Conservation (phyloP, 179 eudicot genomes). For the Nepenthes alata region DNA sequence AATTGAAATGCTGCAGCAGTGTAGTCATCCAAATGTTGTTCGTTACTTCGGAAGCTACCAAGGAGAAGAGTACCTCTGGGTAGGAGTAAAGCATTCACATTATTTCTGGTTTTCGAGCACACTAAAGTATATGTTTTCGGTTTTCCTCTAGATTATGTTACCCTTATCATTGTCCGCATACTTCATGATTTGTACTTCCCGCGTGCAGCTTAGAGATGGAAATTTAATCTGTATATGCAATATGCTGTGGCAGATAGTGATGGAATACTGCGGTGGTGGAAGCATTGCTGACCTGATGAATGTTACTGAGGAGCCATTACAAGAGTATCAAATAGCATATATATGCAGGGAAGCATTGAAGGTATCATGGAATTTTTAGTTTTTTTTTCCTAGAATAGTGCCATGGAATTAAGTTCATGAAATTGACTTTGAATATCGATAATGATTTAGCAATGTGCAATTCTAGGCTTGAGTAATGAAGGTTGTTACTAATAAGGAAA, state of each 20-base stretch:
- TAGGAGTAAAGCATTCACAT: constrained; percentile 17
- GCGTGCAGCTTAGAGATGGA: not conserved
- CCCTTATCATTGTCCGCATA: not conserved
- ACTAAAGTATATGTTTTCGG: not conserved
- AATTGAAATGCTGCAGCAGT: constrained; percentile 99
- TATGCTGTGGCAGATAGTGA: constrained; percentile 67
- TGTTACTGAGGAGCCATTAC: constrained; percentile 77
- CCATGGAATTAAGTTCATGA: not conserved
- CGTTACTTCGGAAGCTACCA: constrained; percentile 98
- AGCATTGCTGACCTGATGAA: constrained; percentile 98
- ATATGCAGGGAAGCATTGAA: constrained; percentile 89
- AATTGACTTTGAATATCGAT: no score
- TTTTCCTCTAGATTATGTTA: not conserved
- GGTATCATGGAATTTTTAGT: constrained; percentile 25
- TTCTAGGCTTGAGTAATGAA: no score
- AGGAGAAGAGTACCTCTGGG: constrained; percentile 98
- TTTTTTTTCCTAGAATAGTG: not conserved
- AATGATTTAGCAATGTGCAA: no score
- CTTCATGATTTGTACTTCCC: not conserved
- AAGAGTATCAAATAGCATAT: constrained; percentile 82
- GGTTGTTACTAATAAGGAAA: no score
- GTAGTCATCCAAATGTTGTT: constrained; percentile 98
- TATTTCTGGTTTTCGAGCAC: not conserved
- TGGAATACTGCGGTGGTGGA: constrained; percentile 99
- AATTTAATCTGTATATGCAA: not conserved